Conservation (phyloP, 257 asterid genomes). For the Penstemon newberryi region DNA sequence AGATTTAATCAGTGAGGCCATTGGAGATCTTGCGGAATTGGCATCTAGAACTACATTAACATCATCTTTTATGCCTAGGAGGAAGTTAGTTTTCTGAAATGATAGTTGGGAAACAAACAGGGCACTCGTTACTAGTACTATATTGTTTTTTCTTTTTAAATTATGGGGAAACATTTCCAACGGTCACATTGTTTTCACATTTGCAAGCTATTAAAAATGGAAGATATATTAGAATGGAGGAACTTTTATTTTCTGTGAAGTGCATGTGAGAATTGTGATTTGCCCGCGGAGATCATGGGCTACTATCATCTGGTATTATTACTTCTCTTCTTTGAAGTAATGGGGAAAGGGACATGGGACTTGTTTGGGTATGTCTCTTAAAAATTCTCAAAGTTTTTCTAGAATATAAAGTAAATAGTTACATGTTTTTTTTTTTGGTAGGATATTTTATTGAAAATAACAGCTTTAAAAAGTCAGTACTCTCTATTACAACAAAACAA, state of each 20-base stretch:
- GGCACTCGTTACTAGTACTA: background rate
- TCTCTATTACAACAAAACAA: too few species aligned
- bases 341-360: too few species aligned
- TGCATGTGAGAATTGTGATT: conserved; percentile 36
- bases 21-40: conserved; percentile 60
- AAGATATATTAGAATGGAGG: conserved; percentile 20
- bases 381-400: too few species aligned
- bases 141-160: background rate
- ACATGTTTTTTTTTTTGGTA: too few species aligned
- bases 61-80: conserved; percentile 39
- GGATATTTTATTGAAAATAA: too few species aligned
- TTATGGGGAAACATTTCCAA: conserved; percentile 35
- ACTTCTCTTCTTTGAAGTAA: too few species aligned
- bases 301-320: too few species aligned
- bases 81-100: conserved; percentile 72
- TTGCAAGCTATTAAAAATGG: conserved; percentile 43
- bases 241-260: conserved; percentile 28
- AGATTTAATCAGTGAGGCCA: conserved; percentile 72
- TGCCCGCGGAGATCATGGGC: conserved; percentile 29
- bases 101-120: background rate
- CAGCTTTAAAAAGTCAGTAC: too few species aligned
- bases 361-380: too few species aligned
- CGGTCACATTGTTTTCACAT: conserved; percentile 29
- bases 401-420: too few species aligned
- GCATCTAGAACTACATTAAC: conserved; percentile 36